Base-by-base conservation (phyloP, 192 early-diverging fungal species). In the Neocallimastix lanati region DNA sequence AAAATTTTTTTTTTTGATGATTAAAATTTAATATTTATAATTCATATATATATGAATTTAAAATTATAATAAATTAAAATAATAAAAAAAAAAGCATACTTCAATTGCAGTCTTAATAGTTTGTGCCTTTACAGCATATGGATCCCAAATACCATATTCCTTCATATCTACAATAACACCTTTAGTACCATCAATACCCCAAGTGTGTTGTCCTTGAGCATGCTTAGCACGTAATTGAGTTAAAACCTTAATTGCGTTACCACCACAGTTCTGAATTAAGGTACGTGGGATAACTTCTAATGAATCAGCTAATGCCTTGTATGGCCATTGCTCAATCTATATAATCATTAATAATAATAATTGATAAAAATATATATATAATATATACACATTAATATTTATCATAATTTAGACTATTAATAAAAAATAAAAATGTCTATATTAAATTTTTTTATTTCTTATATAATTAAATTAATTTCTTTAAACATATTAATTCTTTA, bases 91-190 rank as follows among this genome's bases (percentile, higher is more conserved):
- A 29, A 29, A 28, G 9, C 76, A 25, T 76, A 79, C 88, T 87
- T 99, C 98, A 81, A 99, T 95, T 28, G 98, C 98, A 28, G 98
- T 98, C 92, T 98, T 99, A 87, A 99, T 91, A 6, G 96, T 99
- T 89, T 99, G 98, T 15, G 97, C 92, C 90, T 99, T 99, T 83
- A 99, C 98, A n/a, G 96, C 96, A 80, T 92, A 91, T 18, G 98
- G 96, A 86, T 99, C 98, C 98, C 98, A 99, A 77, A 99, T 88
- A 81, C 98, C 98, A 81, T 98, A 99, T 79, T 93, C 91, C 77
- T 92, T 91, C 98, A 99, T 99, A 82, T 99, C 96, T 13, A 93
- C 96, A 28, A 97, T 88, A 82, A 91, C 90, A 80, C 98, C 98
- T 76, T 88, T 91, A 79, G 90, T 90, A 67, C 98, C 98, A 83